Evolutionary conservation across 768 basidiomycete genomes (phyloP).

Genomic region (Amanita thiersii): DNA sequence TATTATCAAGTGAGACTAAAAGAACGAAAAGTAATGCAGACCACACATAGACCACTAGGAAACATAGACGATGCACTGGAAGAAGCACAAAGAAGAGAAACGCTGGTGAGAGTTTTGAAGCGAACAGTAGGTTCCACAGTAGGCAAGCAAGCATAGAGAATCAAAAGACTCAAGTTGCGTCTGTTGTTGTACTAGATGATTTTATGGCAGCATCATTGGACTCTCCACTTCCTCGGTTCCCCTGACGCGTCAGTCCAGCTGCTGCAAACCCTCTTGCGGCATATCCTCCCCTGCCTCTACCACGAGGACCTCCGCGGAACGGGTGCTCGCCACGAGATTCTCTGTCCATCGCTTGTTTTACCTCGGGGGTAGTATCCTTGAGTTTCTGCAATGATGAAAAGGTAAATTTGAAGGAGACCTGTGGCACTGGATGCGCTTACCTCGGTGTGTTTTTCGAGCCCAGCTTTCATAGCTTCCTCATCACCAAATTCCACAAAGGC

Average conservation of each 20-base stretch:
- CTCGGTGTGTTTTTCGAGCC: constrained; percentile 65
- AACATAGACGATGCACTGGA: no score
- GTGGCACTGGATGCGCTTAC: constrained; percentile 28
- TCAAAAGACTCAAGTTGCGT: constrained; percentile 1
- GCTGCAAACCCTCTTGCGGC: constrained; percentile 55
- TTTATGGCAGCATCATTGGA: constrained; percentile 12
- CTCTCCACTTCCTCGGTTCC: constrained; percentile 10
- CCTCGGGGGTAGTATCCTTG: constrained; percentile 55
- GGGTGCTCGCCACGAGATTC: constrained; percentile 31
- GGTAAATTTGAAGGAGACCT: constrained; percentile 8
- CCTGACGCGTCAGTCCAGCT: constrained; percentile 50
- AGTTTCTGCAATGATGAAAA: constrained; percentile 43
- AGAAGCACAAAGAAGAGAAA: no score
- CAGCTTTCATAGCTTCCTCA: constrained; percentile 78
- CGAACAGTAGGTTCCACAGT: not conserved
- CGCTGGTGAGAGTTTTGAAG: not conserved
- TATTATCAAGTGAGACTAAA: no score
- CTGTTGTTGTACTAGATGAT: constrained; percentile 1
- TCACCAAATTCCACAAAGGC: constrained; percentile 89
- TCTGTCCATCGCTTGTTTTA: constrained; percentile 63
- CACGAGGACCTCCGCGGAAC: constrained; percentile 25
- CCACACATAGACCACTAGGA: no score
- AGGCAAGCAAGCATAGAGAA: not conserved
- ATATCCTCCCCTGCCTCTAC: constrained; percentile 40
- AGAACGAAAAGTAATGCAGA: no score